Evolutionary conservation across 2,329 filamentous ascomycete species (phyloP).

Genomic region (Monilinia polystroma): DNA sequence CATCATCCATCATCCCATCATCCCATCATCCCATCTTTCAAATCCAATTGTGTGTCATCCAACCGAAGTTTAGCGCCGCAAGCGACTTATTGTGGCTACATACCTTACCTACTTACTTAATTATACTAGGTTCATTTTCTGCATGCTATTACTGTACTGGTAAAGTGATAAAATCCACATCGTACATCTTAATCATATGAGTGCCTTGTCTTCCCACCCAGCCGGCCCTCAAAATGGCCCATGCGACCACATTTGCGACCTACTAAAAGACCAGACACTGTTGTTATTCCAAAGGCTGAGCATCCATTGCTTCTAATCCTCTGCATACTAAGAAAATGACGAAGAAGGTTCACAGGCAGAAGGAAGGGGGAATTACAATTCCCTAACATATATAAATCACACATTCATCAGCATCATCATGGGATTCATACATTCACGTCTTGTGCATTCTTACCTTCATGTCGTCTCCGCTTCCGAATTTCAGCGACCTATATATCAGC

Average conservation of each 20-base stretch:
- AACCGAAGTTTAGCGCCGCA: conserved; percentile 20
- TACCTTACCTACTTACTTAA: background rate
- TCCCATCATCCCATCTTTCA: background rate
- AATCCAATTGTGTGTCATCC: background rate
- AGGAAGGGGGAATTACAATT: conserved; percentile 24
- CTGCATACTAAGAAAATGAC: conserved; percentile 30
- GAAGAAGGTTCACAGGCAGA: conserved; percentile 31
- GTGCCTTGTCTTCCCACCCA: conserved; percentile 26
- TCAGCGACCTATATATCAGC: conserved; percentile 37
- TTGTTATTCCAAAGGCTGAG: conserved; percentile 33
- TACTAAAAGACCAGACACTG: conserved; percentile 26
- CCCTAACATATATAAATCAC: conserved; percentile 33
- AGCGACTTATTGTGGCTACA: conserved; percentile 13
- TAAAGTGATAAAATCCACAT: background rate
- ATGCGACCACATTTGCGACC: conserved; percentile 28
- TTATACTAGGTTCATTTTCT: conserved; percentile 10
- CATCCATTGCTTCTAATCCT: conserved; percentile 28
- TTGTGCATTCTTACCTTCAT: conserved; percentile 32
- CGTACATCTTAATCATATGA: conserved; percentile 21
- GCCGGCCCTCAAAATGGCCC: conserved; percentile 32
- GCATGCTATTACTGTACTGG: background rate
- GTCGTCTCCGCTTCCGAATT: conserved; percentile 37
- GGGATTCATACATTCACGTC: conserved; percentile 22
- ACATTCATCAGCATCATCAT: conserved; percentile 34
- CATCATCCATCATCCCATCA: background rate